Base-by-base conservation (phyloP, 1,284 basidiomycete genomes). In the Stygiomarasmius scandens region DNA sequence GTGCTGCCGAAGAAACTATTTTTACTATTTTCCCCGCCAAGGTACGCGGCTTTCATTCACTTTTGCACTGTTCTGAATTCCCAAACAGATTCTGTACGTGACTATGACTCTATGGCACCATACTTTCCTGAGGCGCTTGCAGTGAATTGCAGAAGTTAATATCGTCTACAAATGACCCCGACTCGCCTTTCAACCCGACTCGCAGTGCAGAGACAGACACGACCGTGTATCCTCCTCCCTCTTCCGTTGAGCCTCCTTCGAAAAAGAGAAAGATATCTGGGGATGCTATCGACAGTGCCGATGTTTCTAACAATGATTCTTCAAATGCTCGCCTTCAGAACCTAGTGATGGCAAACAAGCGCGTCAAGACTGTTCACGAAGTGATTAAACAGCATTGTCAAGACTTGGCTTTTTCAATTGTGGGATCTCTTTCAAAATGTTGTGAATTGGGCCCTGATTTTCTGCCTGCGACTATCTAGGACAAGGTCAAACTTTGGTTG, bases 401-500 rank as follows among this genome's bases (percentile, higher is more conserved):
- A 61, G 76, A 83, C 41, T 66, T 92, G 14, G 79, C 83, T 1
- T 73, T 79, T 19, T 72, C 80, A 60, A 83, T 81, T 61, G 88
- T 89, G 64, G 64, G 81, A 69, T 23, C 52, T 45, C 52, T 25
- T 12, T 32, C 29, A 12, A 32, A 12, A 32, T 41, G 38, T 4
- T 41, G 6, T 12, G 38, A 41, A 12, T 9, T 12, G 16, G 4
- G n/a, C 5, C 6, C 16, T 19, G 38, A 16, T n/a, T n/a, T n/a
- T n/a, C n/a, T n/a, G n/a, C 11, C 38, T 16, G 38, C 11, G 14
- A 4, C 14, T 16, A 52, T 49, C n/a, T 52, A 87, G 83, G 86
- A 89, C 64, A 81, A 84, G 64, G 80, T 87, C 20, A 86, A 85
- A 64, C 67, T 88, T 52, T 89, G 86, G 86, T 78, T 88, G 10